Evolutionary conservation across 2,329 filamentous ascomycete species (phyloP).

Genomic region (Sarocladiaceae sp.): DNA sequence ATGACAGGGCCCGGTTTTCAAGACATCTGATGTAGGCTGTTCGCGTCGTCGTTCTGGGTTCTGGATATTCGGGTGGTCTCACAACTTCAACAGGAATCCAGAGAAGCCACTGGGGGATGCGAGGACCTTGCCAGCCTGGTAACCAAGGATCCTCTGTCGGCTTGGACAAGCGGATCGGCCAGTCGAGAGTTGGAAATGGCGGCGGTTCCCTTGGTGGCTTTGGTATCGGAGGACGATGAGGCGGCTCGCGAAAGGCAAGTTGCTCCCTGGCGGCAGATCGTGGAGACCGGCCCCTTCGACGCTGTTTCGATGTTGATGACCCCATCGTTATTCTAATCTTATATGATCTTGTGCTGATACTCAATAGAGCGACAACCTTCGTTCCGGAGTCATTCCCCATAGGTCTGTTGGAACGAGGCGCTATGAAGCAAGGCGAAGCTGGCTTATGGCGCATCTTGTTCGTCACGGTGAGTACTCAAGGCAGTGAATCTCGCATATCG

Average conservation of each 20-base stretch:
- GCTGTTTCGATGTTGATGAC: not conserved
- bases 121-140: not conserved
- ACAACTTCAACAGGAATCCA: conserved; percentile 4
- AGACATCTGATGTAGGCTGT: conserved; percentile 4
- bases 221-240: not conserved
- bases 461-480: too few species aligned
- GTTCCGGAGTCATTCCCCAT: too few species aligned
- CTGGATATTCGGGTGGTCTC: conserved; percentile 1
- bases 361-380: too few species aligned
- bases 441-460: too few species aligned
- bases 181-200: not conserved
- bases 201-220: conserved; percentile 3
- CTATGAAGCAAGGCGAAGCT: too few species aligned
- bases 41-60: not conserved
- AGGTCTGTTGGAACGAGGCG: too few species aligned
- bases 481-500: too few species aligned
- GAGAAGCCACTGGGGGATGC: conserved; percentile 1
- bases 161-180: conserved; percentile 3
- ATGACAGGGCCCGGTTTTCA: not conserved
- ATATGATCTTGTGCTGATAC: too few species aligned
- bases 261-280: not conserved
- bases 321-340: not conserved
- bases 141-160: conserved; percentile 1
- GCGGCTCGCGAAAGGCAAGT: not conserved
- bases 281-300: not conserved